phyloP scores from a whole-genome alignment of 176 grass and related monocot genomes.

The Aegilops tauschii region DNA sequence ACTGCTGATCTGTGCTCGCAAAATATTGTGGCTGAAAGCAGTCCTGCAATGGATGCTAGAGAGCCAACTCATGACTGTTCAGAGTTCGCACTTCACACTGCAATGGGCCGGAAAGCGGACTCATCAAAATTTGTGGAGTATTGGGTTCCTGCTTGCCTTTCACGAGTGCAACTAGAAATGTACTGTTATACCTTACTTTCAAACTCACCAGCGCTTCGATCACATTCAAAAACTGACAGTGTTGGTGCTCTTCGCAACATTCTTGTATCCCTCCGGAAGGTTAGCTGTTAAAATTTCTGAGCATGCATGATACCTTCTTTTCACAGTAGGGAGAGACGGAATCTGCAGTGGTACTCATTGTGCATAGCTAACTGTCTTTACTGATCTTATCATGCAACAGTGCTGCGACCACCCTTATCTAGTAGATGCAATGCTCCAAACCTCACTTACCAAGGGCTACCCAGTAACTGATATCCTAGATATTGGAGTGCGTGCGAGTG shows the following conservation, averaged over 20 bases:
- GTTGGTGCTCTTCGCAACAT: constrained; percentile 73
- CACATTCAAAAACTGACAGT: constrained; percentile 71
- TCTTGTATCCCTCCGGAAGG: constrained; percentile 86
- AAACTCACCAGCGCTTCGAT: constrained; percentile 66
- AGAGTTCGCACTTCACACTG: constrained; percentile 50
- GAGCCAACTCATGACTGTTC: constrained; percentile 22
- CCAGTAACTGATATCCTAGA: constrained; percentile 65
- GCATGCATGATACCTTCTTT: constrained; percentile 23
- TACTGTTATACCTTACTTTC: constrained; percentile 79
- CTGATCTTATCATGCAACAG: constrained; percentile 55
- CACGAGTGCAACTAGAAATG: constrained; percentile 79
- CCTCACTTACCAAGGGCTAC: constrained; percentile 51
- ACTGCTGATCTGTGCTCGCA: constrained; percentile 21
- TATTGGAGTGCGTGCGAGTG: constrained; percentile 82
- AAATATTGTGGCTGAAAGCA: constrained; percentile 28
- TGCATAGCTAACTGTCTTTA: constrained; percentile 15
- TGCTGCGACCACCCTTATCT: constrained; percentile 98
- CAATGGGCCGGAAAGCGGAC: constrained; percentile 65
- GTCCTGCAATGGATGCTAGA: constrained; percentile 8
- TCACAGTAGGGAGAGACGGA: constrained; percentile 15
- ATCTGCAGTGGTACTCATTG: constrained; percentile 13
- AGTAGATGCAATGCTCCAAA: constrained; percentile 71
- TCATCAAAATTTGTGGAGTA: constrained; percentile 82
- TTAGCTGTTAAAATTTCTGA: constrained; percentile 38
- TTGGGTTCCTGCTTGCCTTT: constrained; percentile 80